Evolutionary conservation across 2,329 filamentous ascomycete species (phyloP).

Genomic region (Akanthomyces uredinophilus): DNA sequence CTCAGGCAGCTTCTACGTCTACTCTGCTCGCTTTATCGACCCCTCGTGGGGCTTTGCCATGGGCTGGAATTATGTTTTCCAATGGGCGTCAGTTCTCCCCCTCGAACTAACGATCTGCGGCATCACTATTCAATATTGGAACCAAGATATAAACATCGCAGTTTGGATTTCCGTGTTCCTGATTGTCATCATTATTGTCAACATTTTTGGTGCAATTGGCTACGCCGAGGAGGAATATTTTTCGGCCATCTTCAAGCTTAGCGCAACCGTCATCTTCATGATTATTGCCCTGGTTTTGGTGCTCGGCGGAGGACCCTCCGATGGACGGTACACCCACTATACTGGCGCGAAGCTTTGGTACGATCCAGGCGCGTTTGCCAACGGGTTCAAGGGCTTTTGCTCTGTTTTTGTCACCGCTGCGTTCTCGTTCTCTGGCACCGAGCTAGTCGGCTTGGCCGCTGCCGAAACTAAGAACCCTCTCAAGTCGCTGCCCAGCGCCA

Average conservation of each 20-base stretch:
- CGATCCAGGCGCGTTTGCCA: constrained; percentile 54
- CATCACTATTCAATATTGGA: constrained; percentile 45
- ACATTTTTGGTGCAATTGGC: constrained; percentile 51
- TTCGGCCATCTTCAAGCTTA: constrained; percentile 51
- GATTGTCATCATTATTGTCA: constrained; percentile 45
- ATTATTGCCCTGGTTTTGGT: constrained; percentile 55
- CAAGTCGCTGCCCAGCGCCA: constrained; percentile 70
- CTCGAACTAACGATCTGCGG: constrained; percentile 46
- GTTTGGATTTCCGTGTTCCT: constrained; percentile 56
- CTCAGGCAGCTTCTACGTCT: constrained; percentile 54
- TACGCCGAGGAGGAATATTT: constrained; percentile 58
- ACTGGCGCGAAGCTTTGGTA: constrained; percentile 47
- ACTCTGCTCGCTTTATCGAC: constrained; percentile 52
- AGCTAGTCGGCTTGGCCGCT: constrained; percentile 69
- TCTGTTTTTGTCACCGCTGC: constrained; percentile 68
- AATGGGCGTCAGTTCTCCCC: constrained; percentile 42
- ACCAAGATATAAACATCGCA: constrained; percentile 35
- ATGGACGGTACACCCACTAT: constrained; percentile 40
- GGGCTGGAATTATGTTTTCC: constrained; percentile 45
- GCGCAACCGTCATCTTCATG: constrained; percentile 58
- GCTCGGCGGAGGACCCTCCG: constrained; percentile 53
- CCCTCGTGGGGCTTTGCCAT: constrained; percentile 50
- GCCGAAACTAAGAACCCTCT: constrained; percentile 66
- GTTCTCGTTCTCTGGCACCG: constrained; percentile 68
- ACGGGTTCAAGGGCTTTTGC: constrained; percentile 71